Percentiles rank a stretch among this genome's conserved stretches.
phyloP scores from a whole-genome alignment of 306 rosid genomes.

The Ziziphus jujuba region DNA sequence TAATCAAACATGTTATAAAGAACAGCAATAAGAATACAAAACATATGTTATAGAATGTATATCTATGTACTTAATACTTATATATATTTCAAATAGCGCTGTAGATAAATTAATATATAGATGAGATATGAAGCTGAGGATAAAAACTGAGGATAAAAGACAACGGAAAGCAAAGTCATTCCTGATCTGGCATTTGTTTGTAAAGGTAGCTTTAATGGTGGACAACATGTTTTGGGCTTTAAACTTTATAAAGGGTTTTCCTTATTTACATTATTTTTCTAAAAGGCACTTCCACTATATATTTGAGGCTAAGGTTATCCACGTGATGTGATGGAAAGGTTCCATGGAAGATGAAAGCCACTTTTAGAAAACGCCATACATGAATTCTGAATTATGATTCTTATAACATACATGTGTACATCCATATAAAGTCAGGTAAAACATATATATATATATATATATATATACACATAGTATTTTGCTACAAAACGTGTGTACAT shows the following conservation, averaged over 20 bases:
- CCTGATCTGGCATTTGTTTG: conserved; percentile 30
- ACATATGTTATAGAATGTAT: neutral
- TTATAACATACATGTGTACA: neutral
- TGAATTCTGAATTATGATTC: neutral
- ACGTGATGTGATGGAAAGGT: conserved; percentile 1
- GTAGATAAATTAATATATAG: neutral
- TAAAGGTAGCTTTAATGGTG: conserved; percentile 12
- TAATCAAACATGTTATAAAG: too few relatives aligned
- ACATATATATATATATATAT: neutral
- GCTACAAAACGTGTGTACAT: too few relatives aligned
- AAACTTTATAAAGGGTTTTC: conserved; percentile 8
- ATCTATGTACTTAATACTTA: neutral
- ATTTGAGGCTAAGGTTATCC: conserved; percentile 12
- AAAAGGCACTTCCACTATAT: conserved; percentile 21
- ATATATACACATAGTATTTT: too few relatives aligned
- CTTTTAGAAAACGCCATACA: neutral
- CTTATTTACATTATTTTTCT: conserved; percentile 7
- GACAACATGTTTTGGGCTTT: conserved; percentile 7
- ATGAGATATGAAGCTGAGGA: conserved; percentile 4
- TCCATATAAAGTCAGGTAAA: neutral
- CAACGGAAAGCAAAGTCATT: neutral
- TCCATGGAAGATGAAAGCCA: neutral
- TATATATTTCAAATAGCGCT: neutral
- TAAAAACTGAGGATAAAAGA: too few relatives aligned
- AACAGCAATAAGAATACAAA: too few relatives aligned